Conservation (phyloP, 768 basidiomycete genomes). For the Podaxis mareebaensis region DNA sequence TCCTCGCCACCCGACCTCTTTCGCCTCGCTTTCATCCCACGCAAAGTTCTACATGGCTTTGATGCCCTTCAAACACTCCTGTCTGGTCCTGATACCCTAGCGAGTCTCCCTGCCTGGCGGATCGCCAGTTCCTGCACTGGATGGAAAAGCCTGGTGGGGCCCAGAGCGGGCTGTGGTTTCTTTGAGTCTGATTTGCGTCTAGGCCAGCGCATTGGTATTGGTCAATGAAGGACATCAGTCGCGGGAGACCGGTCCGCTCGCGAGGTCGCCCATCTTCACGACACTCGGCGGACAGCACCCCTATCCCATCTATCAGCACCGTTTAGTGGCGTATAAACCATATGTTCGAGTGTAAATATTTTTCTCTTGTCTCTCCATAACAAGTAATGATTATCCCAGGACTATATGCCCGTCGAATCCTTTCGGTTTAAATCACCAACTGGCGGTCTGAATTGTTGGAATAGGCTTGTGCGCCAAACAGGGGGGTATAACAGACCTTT, state of each 20-base stretch:
- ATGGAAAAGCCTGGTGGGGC: background rate
- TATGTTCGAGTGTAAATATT: too few species aligned
- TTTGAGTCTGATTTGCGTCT: background rate
- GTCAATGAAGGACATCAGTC: background rate
- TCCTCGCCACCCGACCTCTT: background rate
- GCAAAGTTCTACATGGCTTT: background rate
- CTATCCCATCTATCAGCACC: background rate
- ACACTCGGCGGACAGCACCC: background rate
- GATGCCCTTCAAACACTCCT: background rate
- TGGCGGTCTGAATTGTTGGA: too few species aligned
- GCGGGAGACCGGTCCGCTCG: background rate
- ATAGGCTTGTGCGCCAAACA: too few species aligned
- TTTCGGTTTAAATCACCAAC: too few species aligned
- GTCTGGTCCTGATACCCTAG: background rate
- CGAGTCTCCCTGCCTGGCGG: background rate
- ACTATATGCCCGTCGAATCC: too few species aligned
- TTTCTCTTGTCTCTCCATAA: too few species aligned
- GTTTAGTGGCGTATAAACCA: background rate
- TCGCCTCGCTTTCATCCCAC: background rate
- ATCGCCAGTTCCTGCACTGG: background rate
- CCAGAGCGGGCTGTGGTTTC: background rate
- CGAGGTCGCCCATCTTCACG: background rate
- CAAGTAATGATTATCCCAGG: too few species aligned
- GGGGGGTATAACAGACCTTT: too few species aligned
- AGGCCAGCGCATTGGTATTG: background rate